Evolutionary conservation across 495 filamentous ascomycete genomes (phyloP), one percentile per base, ranked within the genome.

Genomic region (Penicillium antarcticum): DNA sequence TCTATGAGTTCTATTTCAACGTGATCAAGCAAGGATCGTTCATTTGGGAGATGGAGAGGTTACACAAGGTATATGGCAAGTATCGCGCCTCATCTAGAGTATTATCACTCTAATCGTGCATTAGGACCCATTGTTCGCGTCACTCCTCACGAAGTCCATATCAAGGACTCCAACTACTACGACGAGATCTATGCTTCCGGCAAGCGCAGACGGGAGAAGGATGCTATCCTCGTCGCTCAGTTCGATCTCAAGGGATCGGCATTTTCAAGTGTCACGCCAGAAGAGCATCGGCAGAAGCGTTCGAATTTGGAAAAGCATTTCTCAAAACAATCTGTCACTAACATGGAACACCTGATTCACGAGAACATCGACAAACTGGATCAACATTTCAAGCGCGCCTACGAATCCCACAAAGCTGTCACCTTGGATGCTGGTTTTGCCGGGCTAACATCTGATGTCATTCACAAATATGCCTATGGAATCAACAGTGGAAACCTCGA

Each of bases 1-100:
- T 56, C 48, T 80, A 82, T 47, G 78, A 85, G 52, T 72, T 69
- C 34, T 80, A 79, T 51, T 79, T 67, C 51, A 71, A 82, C 51
- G 56, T 70, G 16, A 48, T 77, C 14, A 55, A 63, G 23, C 35
- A 57, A 16, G 77, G 71, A 3, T 57, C 45, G 43, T 76, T 69
- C 45, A 58, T 68, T 6, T 77, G 67, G 54, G 62, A 78, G 52
- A 61, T 80, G 38, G 61, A 71, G 38, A 56, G 65, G 32, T 49
- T 79, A 53, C 78, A 81, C 59, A 23, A 73, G 18, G 42, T 67
- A 56, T 80, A 80, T 56, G 77, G 77, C 79, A 42, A 44, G 61
- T 57, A 19, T 4, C 18, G 10, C 14, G 11, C 21, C 21, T 4
- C 41, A 19, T 13, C 18, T 38, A 3, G 3, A 32, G n/a, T 16